Evolutionary conservation across 2,329 filamentous ascomycete species (phyloP), one percentile per base, ranked within the genome.

Genomic region (Bipolaris victoriae): DNA sequence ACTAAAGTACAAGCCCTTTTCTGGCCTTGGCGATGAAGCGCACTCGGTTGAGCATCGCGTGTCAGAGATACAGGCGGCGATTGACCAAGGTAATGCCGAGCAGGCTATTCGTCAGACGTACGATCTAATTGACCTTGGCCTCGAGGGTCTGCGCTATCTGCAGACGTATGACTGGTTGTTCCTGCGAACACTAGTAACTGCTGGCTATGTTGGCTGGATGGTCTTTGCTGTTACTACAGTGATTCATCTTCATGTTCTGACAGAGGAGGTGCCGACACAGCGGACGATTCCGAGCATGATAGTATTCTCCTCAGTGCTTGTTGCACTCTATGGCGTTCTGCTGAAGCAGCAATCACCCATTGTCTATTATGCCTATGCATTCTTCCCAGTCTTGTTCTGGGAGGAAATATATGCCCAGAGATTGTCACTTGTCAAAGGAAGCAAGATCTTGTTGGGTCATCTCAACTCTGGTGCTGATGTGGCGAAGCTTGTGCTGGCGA

Each of bases 91-190:
- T 7, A 81, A 85, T 44, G 88, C 88, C 62, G 87, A 94, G 55
- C 85, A 91, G 65, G 91, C 94, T 1, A 97, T 98, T 66, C 81
- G 86, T 55, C 85, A 90, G 67, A 92, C 91, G 1, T 87, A 90
- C 40, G 85, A 87, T 26, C 82, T 99, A 13, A 90, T 98, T 58
- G 84, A 89, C 57, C 79, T 91, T 49, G 89, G 87, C 1, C 83
- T 99, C 1, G 85, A 92, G 60, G 95, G 95, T 7, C 80, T 99
- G 58, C 86, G 95, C 49, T 99, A 99, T 74, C 83, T 99, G 24
- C 95, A 99, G 77, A 99, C 93, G 0, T 99, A 99, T 70, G 95
- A 99, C 79, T 99, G 95, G 95, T 83, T 99, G 2, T 99, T 99
- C 78, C 80, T 99, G 35, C 85, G 95, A 58, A 90, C 91, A 1